Percentiles rank a stretch among this genome's conserved stretches.
Evolutionary conservation across 2,329 filamentous ascomycete species (phyloP).

Genomic region (Microsporum canis): DNA sequence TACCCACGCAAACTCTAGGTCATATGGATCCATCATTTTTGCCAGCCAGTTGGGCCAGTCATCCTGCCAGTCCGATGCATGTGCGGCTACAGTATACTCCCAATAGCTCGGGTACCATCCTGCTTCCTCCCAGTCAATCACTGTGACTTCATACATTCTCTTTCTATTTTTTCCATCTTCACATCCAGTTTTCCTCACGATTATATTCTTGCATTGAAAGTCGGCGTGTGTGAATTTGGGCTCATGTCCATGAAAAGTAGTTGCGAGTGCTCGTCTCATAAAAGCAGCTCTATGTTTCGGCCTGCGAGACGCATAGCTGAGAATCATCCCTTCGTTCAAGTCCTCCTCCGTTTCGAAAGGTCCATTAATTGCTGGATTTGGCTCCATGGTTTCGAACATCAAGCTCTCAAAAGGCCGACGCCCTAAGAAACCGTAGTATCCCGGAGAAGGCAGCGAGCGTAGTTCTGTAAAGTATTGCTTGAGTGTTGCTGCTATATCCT

Average conservation of each 20-base stretch:
- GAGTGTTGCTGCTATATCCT: constrained; percentile 16
- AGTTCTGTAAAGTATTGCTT: constrained; percentile 17
- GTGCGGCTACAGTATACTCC: constrained; percentile 29
- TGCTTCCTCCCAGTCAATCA: constrained; percentile 33
- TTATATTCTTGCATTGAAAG: constrained; percentile 24
- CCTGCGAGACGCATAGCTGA: constrained; percentile 16
- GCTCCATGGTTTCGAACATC: constrained; percentile 21
- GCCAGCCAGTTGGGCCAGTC: constrained; percentile 26
- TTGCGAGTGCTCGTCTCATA: constrained; percentile 18
- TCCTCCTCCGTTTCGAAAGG: constrained; percentile 21
- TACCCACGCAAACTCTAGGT: constrained; percentile 24
- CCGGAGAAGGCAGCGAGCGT: constrained; percentile 18
- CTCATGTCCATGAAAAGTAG: constrained; percentile 16
- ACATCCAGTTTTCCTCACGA: constrained; percentile 12
- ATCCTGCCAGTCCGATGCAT: constrained; percentile 24
- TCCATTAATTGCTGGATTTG: constrained; percentile 19
- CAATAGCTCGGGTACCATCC: constrained; percentile 30
- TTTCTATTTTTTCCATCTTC: background rate
- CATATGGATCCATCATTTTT: constrained; percentile 22
- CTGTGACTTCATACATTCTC: constrained; percentile 16
- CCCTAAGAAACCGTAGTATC: constrained; percentile 21
- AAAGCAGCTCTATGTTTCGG: constrained; percentile 19
- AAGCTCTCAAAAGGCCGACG: constrained; percentile 17
- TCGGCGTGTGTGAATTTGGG: constrained; percentile 24
- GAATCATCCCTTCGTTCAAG: constrained; percentile 20